phyloP scores from a whole-genome alignment of 148 eudicot genomes.

The Polygonum maritimum region DNA sequence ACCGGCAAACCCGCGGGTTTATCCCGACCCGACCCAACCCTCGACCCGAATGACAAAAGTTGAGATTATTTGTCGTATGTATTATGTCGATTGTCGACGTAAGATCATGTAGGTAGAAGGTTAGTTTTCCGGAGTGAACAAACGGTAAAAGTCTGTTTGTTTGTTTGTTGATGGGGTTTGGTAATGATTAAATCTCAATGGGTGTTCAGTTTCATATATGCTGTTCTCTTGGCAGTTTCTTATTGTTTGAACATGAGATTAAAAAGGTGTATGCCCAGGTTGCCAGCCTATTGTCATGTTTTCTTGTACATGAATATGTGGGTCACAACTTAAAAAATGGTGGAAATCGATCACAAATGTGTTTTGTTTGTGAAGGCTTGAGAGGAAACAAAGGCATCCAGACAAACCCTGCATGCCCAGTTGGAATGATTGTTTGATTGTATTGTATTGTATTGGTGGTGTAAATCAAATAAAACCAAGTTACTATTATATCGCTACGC shows the following conservation, averaged over 20 bases:
- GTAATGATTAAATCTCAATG: neutral
- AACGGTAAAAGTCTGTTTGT: too few relatives aligned
- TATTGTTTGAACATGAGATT: neutral
- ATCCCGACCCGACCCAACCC: too few relatives aligned
- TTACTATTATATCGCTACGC: too few relatives aligned
- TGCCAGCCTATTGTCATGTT: too few relatives aligned
- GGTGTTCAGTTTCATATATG: neutral
- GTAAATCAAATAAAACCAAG: too few relatives aligned
- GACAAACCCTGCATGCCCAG: neutral
- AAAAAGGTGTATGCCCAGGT: neutral
- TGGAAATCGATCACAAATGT: neutral
- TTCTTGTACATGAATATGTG: too few relatives aligned
- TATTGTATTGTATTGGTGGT: neutral
- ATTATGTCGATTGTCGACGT: too few relatives aligned
- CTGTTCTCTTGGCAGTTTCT: neutral
- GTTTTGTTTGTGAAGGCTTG: neutral
- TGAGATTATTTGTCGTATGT: too few relatives aligned
- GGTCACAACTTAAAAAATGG: neutral
- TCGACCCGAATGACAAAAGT: too few relatives aligned
- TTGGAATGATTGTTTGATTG: neutral
- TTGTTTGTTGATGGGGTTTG: neutral
- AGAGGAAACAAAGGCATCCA: neutral
- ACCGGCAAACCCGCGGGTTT: too few relatives aligned
- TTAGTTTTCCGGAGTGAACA: too few relatives aligned
- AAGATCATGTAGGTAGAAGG: too few relatives aligned